Conservation (phyloP, 2,329 filamentous ascomycete genomes). For the Passalora sequoiae region DNA sequence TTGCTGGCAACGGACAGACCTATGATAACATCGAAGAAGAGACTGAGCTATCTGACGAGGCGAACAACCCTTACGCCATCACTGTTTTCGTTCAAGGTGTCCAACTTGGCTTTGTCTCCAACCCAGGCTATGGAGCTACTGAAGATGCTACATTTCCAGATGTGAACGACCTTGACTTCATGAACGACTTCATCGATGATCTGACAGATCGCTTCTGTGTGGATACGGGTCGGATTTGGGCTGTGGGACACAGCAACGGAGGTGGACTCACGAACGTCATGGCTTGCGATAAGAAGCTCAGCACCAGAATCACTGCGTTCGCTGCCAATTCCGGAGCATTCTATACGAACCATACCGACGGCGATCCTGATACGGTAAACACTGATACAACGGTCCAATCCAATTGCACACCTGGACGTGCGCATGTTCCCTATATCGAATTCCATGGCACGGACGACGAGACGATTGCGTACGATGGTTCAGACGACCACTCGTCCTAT, state of each 20-base stretch:
- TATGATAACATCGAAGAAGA: conserved; percentile 37
- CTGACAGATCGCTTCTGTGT: conserved; percentile 42
- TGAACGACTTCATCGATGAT: conserved; percentile 37
- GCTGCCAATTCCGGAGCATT: conserved; percentile 45
- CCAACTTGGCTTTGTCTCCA: conserved; percentile 16
- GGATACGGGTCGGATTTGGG: conserved; percentile 42
- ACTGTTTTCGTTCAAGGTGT: conserved; percentile 40
- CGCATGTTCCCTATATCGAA: conserved; percentile 38
- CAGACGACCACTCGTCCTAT: conserved; percentile 9
- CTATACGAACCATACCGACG: conserved; percentile 33
- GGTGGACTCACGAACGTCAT: conserved; percentile 47
- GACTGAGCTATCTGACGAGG: conserved; percentile 40
- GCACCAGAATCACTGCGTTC: conserved; percentile 45
- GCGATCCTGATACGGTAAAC: conserved; percentile 20
- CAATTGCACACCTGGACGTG: conserved; percentile 20
- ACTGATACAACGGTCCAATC: conserved; percentile 22
- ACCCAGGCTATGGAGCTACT: conserved; percentile 11
- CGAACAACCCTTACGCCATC: conserved; percentile 41
- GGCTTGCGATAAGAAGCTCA: conserved; percentile 42
- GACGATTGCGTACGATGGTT: conserved; percentile 37
- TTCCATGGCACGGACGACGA: conserved; percentile 40
- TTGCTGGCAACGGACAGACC: conserved; percentile 39
- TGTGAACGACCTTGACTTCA: conserved; percentile 41
- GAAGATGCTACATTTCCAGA: conserved; percentile 3
- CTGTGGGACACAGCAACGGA: conserved; percentile 51